Conservation (phyloP, 139 green algal species). For the Edaphochlamys debaryana region DNA sequence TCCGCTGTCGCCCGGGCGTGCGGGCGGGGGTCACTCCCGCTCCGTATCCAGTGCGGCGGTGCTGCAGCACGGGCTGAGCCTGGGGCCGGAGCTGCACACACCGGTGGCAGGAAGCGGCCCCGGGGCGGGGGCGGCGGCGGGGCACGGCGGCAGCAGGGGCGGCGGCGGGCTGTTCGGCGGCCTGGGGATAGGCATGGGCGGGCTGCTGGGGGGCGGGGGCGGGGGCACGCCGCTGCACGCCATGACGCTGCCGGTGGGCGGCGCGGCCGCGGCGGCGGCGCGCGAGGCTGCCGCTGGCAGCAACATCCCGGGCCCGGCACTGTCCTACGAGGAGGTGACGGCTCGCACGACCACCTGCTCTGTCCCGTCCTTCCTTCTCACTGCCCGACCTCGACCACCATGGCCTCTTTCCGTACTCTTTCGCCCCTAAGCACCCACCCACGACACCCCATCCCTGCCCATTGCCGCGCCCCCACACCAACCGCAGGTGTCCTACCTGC, state of each 20-base stretch:
- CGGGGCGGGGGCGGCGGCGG: too few species aligned
- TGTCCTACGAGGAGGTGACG: conserved; percentile 45
- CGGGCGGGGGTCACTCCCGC: background rate
- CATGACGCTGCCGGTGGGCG: background rate
- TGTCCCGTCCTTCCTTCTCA: too few species aligned
- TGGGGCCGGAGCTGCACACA: too few species aligned
- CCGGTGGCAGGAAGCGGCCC: too few species aligned
- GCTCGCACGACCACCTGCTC: too few species aligned
- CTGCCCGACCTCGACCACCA: too few species aligned
- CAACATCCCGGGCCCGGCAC: conserved; percentile 1
- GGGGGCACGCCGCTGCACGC: background rate
- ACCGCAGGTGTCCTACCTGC: conserved; percentile 41
- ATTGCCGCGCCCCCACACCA: too few species aligned
- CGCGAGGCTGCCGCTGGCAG: background rate
- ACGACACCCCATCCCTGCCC: too few species aligned
- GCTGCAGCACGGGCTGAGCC: too few species aligned
- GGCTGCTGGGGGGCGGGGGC: background rate
- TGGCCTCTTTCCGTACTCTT: too few species aligned
- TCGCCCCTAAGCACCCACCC: too few species aligned
- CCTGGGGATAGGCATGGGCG: background rate
- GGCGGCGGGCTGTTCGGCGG: background rate
- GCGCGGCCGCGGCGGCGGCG: background rate
- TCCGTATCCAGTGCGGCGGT: conserved; percentile 14
- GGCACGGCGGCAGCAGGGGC: background rate
- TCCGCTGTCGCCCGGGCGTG: too few species aligned